A percentile compares a stretch with the other conserved stretches of the same genome.
These are phyloP conservation scores for Botryotinia convoluta DNA, from an alignment of 2,329 filamentous ascomycete genomes.

Conservation along the genomic window DNA sequence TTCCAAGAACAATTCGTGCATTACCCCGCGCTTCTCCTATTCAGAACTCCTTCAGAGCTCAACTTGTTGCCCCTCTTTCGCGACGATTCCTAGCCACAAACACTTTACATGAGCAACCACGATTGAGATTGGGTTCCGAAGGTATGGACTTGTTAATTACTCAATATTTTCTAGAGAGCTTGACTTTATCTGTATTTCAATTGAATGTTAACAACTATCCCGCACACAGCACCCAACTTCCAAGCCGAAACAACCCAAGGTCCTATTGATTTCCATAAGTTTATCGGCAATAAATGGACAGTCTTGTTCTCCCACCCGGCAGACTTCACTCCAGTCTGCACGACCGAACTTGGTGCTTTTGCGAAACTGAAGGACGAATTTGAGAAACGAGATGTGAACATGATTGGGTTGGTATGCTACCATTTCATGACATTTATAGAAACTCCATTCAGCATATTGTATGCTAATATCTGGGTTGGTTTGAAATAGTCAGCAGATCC, in stretches of 20 bases:
- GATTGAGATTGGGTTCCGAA: conserved; percentile 24
- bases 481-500: conserved; percentile 66
- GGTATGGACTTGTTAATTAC: conserved; percentile 1
- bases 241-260: conserved; percentile 72
- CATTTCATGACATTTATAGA: background rate
- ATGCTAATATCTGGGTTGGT: background rate
- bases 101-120: conserved; percentile 21
- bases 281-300: conserved; percentile 71
- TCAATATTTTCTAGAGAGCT: background rate
- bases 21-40: background rate
- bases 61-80: conserved; percentile 21
- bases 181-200: background rate
- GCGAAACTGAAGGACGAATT: conserved; percentile 80
- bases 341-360: conserved; percentile 75
- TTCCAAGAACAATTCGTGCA: background rate
- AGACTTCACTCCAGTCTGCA: conserved; percentile 91
- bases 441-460: conserved; percentile 38
- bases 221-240: conserved; percentile 67
- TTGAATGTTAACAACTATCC: background rate
- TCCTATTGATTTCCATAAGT: conserved; percentile 75
- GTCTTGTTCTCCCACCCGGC: conserved; percentile 78
- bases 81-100: conserved; percentile 21
- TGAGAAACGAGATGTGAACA: conserved; percentile 77
- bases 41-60: background rate
- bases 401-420: conserved; percentile 65